Evolutionary conservation across 441 rosid species (phyloP).

Genomic region (Theobroma grandiflorum): DNA sequence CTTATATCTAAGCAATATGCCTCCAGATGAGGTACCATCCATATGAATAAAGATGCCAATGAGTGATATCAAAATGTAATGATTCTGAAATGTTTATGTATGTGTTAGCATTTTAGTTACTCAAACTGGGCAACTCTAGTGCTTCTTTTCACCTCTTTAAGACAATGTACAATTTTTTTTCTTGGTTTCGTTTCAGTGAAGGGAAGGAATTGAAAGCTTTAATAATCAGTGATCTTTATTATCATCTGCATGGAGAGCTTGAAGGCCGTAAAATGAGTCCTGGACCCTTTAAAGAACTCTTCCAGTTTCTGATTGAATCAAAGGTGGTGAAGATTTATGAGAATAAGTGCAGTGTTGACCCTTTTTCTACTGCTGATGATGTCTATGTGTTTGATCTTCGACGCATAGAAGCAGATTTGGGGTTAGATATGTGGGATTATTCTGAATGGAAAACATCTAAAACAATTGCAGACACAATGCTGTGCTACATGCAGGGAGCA

Average conservation of each 20-base stretch:
- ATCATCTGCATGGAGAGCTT: conserved; percentile 90
- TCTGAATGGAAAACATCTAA: conserved; percentile 79
- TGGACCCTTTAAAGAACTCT: conserved; percentile 93
- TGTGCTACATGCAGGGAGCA: conserved; percentile 68
- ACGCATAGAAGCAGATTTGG: conserved; percentile 58
- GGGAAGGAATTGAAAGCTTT: conserved; percentile 70
- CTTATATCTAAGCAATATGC: conserved; percentile 3
- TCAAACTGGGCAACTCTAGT: not conserved
- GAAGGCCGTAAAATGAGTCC: conserved; percentile 83
- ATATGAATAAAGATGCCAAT: not conserved
- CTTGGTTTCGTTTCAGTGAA: conserved; percentile 58
- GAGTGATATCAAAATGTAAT: not conserved
- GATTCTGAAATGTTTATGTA: not conserved
- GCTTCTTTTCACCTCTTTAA: not conserved
- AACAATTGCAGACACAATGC: conserved; percentile 65
- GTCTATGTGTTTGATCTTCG: conserved; percentile 57
- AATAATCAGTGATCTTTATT: conserved; percentile 77
- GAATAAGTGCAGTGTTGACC: conserved; percentile 43
- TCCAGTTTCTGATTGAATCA: conserved; percentile 66
- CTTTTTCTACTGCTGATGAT: conserved; percentile 41
- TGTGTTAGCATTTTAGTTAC: not conserved
- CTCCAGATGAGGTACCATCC: conserved; percentile 17
- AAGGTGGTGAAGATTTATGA: conserved; percentile 62
- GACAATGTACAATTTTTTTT: conserved; percentile 15
- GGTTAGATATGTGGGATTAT: conserved; percentile 78